Evolutionary conservation across 306 rosid species (phyloP), one percentile per base, ranked within the genome.

Genomic region (Vigna hirtella): DNA sequence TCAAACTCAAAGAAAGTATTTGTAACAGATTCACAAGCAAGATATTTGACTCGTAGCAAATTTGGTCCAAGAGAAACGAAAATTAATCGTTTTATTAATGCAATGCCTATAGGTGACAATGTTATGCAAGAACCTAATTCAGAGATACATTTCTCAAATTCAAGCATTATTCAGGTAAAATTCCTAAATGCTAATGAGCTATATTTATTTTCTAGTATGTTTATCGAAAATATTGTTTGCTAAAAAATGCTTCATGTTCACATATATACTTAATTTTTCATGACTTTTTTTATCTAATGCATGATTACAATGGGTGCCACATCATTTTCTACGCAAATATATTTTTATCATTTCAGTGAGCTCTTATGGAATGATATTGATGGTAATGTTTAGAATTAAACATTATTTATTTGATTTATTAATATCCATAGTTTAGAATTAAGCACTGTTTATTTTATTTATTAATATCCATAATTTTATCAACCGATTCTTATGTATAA

Each of bases 161-260:
- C 67, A 34, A 8, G 16, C 67, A 20, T 30, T 16, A 15, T 66
- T 28, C 48, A 71, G 50, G 75, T 71, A 77, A 74, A 79, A 24
- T 11, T 34, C 56, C 75, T 66, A 13, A 75, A 12, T 28, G 26
- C 26, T 11, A 59, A 9, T 7, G 45, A 32, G 34, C 13, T 14
- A 61, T 58, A 59, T 13, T 28, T 30, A 30, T 16, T 58, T 26
- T 57, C 1, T 18, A 18, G 15, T 20, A 9, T 22, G 3, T 22
- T 56, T 56, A 56, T 15, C 6, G 11, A 56, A 11, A 20, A 10
- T 13, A 1, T 18, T 36, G 11, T 53, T 1, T 51, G 3, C 57
- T 53, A 53, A 53, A 53, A 10, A 2, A 53, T 53, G 2, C 7
- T 15, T 12, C 14, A 9, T 53, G 12, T 17, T 20, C 20, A 20